Conservation (phyloP, 495 filamentous ascomycete species). For the Bacidia gigantensis region DNA sequence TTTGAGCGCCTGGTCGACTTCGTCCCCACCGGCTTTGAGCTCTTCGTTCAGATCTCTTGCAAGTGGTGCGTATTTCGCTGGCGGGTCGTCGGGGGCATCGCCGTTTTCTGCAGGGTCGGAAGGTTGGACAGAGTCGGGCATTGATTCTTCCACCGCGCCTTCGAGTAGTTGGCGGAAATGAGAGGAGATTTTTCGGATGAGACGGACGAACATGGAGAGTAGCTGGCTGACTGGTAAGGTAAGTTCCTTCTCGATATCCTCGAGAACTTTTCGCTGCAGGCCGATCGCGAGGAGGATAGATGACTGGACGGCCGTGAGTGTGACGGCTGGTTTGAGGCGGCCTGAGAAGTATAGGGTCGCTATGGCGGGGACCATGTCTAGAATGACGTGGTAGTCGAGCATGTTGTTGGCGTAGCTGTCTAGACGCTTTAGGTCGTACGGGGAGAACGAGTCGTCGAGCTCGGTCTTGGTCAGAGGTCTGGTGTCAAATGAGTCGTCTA, state of each 20-base stretch:
- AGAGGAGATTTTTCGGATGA: slow-evolving; percentile 69
- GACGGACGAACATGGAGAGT: slow-evolving; percentile 93
- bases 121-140: slow-evolving; percentile 34
- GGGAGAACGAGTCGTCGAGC: slow-evolving; percentile 63
- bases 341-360: slow-evolving; percentile 72
- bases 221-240: slow-evolving; percentile 61
- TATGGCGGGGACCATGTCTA: slow-evolving; percentile 78
- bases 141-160: slow-evolving; percentile 51
- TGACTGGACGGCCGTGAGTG: slow-evolving; percentile 63
- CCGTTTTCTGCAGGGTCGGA: slow-evolving; percentile 41
- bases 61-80: slow-evolving; percentile 43
- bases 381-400: slow-evolving; percentile 92
- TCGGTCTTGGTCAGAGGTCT: slow-evolving; percentile 50
- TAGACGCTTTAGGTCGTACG: slow-evolving; percentile 86
- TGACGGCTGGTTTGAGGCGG: slow-evolving; percentile 48
- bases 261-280: slow-evolving; percentile 73
- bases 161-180: slow-evolving; percentile 65
- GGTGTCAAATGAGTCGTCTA: slow-evolving; percentile 34
- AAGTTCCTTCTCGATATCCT: slow-evolving; percentile 69
- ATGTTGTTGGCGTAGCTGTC: slow-evolving; percentile 94
- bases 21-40: slow-evolving; percentile 66
- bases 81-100: slow-evolving; percentile 32
- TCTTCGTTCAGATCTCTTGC: slow-evolving; percentile 71
- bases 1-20: slow-evolving; percentile 53
- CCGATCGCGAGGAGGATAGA: slow-evolving; percentile 81